A percentile compares a stretch with the other conserved stretches of the same genome.
Evolutionary conservation across 2,329 filamentous ascomycete genomes (phyloP).

Genomic region (Neospermospora avenae): DNA sequence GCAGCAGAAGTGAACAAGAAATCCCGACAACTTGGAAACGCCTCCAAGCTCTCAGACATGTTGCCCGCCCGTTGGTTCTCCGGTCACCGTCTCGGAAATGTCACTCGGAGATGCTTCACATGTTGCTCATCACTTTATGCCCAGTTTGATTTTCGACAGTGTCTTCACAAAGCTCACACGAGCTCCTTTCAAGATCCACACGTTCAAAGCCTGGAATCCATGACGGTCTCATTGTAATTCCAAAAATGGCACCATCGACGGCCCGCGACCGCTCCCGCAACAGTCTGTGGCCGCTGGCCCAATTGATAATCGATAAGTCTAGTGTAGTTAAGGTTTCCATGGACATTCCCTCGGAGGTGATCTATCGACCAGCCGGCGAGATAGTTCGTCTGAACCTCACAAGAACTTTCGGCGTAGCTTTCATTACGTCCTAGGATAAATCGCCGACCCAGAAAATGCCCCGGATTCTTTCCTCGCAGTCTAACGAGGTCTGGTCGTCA

Average conservation of each 20-base stretch:
- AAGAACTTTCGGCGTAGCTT: not conserved
- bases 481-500: conserved; percentile 8
- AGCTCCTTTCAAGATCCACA: conserved; percentile 3
- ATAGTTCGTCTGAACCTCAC: conserved; percentile 7
- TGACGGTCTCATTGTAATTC: conserved; percentile 6
- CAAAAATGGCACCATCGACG: conserved; percentile 20
- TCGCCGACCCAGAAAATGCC: conserved; percentile 11
- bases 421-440: conserved; percentile 4
- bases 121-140: not conserved
- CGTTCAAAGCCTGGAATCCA: conserved; percentile 1
- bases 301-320: conserved; percentile 3
- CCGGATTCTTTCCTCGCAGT: conserved; percentile 17
- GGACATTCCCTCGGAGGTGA: not conserved
- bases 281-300: conserved; percentile 6
- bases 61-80: conserved; percentile 1
- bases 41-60: conserved; percentile 2
- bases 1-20: conserved; percentile 3
- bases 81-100: not conserved
- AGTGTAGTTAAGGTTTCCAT: not conserved
- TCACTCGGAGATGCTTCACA: not conserved
- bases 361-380: not conserved
- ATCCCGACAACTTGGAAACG: conserved; percentile 14
- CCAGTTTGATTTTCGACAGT: not conserved
- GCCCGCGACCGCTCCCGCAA: conserved; percentile 15
- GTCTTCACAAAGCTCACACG: not conserved